phyloP scores from a whole-genome alignment of 345 rosid genomes.

The Turnera subulata region DNA sequence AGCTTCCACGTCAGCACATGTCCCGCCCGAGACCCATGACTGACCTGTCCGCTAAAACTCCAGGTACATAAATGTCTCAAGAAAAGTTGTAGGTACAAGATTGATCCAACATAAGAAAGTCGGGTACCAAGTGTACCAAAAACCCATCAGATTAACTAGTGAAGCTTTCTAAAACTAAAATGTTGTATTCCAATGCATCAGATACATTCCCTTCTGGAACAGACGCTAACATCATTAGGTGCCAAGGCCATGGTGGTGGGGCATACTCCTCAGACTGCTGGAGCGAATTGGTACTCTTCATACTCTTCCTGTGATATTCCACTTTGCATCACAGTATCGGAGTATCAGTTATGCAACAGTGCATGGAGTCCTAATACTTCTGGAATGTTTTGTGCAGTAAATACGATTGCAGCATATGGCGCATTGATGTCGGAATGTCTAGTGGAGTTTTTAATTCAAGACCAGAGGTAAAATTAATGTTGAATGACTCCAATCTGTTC shows the following conservation, averaged over 20 bases:
- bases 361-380: not conserved
- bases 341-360: not conserved
- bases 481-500: not conserved
- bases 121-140: no score
- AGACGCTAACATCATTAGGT: conserved; percentile 60
- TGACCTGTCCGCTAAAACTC: no score
- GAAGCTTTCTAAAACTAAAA: conserved; percentile 11
- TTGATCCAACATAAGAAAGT: no score
- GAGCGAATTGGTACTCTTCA: conserved; percentile 95
- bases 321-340: not conserved
- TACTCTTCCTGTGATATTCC: no score
- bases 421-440: conserved; percentile 96
- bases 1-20: no score
- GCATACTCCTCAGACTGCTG: conserved; percentile 84
- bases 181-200: conserved; percentile 21
- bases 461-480: conserved; percentile 69
- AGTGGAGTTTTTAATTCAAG: conserved; percentile 84
- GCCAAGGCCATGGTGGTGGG: conserved; percentile 96
- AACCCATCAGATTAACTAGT: no score
- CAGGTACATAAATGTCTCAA: no score
- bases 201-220: conserved; percentile 55
- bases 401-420: conserved; percentile 80
- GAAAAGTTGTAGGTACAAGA: no score
- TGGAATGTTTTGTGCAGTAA: conserved; percentile 42
- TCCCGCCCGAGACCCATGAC: no score